phyloP scores from a whole-genome alignment of 1,284 basidiomycete genomes.

The Stygiomarasmius scandens region DNA sequence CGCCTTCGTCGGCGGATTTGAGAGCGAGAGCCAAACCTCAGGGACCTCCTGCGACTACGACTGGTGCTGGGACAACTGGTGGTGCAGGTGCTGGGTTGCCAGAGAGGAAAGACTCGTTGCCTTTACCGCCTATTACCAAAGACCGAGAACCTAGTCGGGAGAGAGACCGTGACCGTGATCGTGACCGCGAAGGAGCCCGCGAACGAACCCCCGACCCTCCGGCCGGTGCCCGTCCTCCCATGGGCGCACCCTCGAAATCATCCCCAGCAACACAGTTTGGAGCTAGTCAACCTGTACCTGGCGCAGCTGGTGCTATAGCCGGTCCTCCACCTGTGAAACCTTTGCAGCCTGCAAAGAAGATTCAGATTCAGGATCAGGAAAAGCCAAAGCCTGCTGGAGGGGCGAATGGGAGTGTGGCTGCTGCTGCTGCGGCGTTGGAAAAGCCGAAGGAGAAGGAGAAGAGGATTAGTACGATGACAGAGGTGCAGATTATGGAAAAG shows the following conservation, averaged over 20 bases:
- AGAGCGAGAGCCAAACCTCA: conserved; percentile 61
- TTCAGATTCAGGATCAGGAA: conserved; percentile 45
- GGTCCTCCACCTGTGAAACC: conserved; percentile 74
- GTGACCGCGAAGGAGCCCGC: conserved; percentile 21
- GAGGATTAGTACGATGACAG: conserved; percentile 94
- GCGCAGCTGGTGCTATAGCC: conserved; percentile 49
- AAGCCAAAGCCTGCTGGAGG: conserved; percentile 40
- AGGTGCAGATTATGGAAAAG: conserved; percentile 99
- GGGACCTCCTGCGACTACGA: conserved; percentile 47
- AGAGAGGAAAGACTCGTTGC: conserved; percentile 52
- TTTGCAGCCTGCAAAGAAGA: conserved; percentile 75
- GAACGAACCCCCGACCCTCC: conserved; percentile 17
- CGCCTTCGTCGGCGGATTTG: conserved; percentile 64
- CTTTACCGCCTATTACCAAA: conserved; percentile 22
- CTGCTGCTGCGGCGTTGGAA: conserved; percentile 72
- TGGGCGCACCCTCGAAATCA: conserved; percentile 57
- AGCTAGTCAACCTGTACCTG: conserved; percentile 44
- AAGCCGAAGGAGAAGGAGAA: conserved; percentile 78
- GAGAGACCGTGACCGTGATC: conserved; percentile 27
- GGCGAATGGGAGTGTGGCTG: conserved; percentile 52
- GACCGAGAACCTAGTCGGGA: conserved; percentile 5
- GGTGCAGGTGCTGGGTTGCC: conserved; percentile 28
- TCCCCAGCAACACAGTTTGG: conserved; percentile 50
- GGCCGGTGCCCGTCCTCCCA: conserved; percentile 38
- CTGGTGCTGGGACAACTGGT: conserved; percentile 28